These are phyloP conservation scores for Hydrangea macrophylla DNA, from an alignment of 148 eudicot genomes.

Conservation along the genomic window DNA sequence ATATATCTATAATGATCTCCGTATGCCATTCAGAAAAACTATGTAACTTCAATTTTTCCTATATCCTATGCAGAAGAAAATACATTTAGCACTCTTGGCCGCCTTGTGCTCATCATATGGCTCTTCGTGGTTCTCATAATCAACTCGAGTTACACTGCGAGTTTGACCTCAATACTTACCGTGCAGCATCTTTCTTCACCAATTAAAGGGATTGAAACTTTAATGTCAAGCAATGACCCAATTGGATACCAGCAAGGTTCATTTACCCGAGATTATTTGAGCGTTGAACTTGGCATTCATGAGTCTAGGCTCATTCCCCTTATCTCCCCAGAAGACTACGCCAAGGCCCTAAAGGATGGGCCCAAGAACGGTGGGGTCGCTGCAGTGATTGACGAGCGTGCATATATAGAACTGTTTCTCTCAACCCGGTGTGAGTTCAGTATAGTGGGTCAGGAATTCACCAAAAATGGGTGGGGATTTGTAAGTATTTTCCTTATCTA, in stretches of 20 bases:
- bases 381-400: conserved; percentile 64
- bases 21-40: no score
- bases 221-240: conserved; percentile 38
- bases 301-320: conserved; percentile 56
- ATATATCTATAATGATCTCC: not conserved
- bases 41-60: not conserved
- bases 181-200: conserved; percentile 64
- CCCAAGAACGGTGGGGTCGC: conserved; percentile 67
- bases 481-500: conserved; percentile 42
- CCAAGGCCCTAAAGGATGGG: conserved; percentile 44
- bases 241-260: conserved; percentile 73
- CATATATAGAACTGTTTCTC: conserved; percentile 61
- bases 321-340: conserved; percentile 41
- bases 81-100: conserved; percentile 57
- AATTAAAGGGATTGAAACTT: conserved; percentile 56
- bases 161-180: conserved; percentile 73
- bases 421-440: conserved; percentile 68
- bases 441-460: conserved; percentile 64
- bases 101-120: conserved; percentile 69
- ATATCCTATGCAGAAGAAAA: conserved; percentile 47
- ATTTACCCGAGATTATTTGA: conserved; percentile 50
- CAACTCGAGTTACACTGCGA: conserved; percentile 74
- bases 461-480: conserved; percentile 79
- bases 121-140: conserved; percentile 66
- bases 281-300: conserved; percentile 35